phyloP scores from a whole-genome alignment of 208 protist species.

The Crithidia fasciculata region DNA sequence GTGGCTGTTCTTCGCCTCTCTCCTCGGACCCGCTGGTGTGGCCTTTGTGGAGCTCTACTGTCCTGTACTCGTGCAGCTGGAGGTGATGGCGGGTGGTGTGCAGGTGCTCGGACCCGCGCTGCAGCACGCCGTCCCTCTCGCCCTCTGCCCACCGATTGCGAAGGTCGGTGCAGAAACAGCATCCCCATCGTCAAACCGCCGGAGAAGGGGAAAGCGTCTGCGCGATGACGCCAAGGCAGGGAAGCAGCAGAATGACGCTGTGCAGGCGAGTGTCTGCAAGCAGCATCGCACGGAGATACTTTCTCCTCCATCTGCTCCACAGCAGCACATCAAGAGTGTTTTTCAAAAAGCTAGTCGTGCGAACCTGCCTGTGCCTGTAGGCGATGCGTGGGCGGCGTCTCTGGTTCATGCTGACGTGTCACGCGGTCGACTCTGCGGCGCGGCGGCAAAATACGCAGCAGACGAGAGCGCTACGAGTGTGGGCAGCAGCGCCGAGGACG shows the following conservation, averaged over 20 bases:
- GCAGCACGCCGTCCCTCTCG: conserved; percentile 17
- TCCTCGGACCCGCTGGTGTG: conserved; percentile 39
- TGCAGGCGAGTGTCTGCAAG: no score
- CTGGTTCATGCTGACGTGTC: conserved; percentile 14
- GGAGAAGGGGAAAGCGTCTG: no score
- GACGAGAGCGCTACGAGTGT: neutral
- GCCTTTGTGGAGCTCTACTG: conserved; percentile 54
- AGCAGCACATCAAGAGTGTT: no score
- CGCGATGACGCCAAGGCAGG: neutral
- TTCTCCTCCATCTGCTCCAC: no score
- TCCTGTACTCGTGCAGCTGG: conserved; percentile 67
- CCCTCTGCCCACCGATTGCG: neutral
- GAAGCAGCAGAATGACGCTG: neutral
- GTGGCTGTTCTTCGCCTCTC: conserved; percentile 43
- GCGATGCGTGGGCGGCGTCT: conserved; percentile 6
- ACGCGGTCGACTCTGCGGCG: conserved; percentile 24
- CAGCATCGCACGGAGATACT: no score
- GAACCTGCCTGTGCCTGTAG: no score
- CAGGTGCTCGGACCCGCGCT: conserved; percentile 74
- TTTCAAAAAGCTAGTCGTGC: no score
- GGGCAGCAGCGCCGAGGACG: neutral
- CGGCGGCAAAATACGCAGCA: neutral
- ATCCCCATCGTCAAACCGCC: no score
- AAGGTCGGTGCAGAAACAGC: no score
- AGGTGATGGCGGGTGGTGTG: conserved; percentile 52